Conservation (phyloP, 176 grass and related monocot genomes). For the Lolium multiflorum region DNA sequence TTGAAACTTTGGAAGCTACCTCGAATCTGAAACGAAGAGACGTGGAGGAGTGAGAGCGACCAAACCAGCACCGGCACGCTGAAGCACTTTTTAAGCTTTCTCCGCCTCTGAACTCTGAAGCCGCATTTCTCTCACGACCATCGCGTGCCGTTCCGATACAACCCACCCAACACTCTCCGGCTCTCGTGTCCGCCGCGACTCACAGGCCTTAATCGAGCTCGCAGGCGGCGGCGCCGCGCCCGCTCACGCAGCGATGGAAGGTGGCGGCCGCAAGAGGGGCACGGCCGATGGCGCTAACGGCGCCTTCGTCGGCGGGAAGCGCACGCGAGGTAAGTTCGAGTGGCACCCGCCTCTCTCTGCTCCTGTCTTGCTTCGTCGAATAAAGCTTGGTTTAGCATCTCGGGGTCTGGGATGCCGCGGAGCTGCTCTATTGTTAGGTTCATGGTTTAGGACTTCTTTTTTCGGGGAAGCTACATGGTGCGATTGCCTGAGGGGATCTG, state of each 20-base stretch:
- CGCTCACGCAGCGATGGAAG: conserved; percentile 50
- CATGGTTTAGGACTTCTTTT: background rate
- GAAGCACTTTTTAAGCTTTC: background rate
- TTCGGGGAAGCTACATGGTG: background rate
- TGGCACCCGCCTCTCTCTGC: background rate
- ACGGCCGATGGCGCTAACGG: conserved; percentile 45
- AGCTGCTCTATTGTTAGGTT: background rate
- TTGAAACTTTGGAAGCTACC: no score
- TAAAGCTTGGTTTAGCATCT: background rate
- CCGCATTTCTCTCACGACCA: background rate
- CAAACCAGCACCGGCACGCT: background rate
- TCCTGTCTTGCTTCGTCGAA: background rate
- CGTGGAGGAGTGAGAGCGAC: background rate
- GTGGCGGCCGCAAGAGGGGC: conserved; percentile 66
- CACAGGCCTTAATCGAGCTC: conserved; percentile 26
- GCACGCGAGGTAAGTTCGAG: conserved; percentile 54
- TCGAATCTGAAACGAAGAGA: no score
- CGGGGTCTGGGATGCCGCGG: background rate
- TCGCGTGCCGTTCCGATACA: background rate
- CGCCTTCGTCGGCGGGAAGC: conserved; percentile 49
- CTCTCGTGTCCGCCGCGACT: background rate
- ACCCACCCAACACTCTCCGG: background rate
- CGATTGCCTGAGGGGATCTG: no score
- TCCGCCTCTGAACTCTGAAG: background rate
- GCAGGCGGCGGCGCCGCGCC: background rate